Percentiles rank a stretch among this genome's conserved stretches.
phyloP scores from a whole-genome alignment of 768 basidiomycete genomes.

The Termitomyces sp. region DNA sequence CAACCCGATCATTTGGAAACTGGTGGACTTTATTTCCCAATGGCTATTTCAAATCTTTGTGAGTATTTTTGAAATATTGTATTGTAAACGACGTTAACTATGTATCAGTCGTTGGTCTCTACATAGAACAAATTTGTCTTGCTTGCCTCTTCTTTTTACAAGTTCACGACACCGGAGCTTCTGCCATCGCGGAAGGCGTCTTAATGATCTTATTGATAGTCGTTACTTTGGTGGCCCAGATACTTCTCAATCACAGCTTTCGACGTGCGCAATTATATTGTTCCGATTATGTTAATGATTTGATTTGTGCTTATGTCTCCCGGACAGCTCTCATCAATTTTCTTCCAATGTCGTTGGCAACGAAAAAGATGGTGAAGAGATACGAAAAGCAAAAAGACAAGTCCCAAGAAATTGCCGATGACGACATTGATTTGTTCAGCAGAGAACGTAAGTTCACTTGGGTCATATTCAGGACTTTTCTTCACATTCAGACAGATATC shows the following conservation, averaged over 20 bases:
- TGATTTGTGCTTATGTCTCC: not conserved
- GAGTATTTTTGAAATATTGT: conserved; percentile 17
- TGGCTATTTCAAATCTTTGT: conserved; percentile 49
- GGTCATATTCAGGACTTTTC: too few relatives aligned
- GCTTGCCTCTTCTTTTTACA: conserved; percentile 67
- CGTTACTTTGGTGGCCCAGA: not conserved
- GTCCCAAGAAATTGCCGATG: not conserved
- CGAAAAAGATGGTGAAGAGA: conserved; percentile 43
- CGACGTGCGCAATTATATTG: not conserved
- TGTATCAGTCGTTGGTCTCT: conserved; percentile 55
- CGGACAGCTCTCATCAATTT: conserved; percentile 43
- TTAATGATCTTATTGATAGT: not conserved
- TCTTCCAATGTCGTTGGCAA: conserved; percentile 62
- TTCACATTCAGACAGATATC: not conserved
- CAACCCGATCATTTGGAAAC: conserved; percentile 47
- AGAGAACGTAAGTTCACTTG: not conserved
- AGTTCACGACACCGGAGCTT: conserved; percentile 14
- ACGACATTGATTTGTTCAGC: not conserved
- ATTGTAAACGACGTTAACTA: not conserved
- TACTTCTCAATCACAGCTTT: not conserved
- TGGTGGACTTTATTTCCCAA: conserved; percentile 38
- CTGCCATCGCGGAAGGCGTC: not conserved
- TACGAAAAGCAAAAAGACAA: conserved; percentile 30
- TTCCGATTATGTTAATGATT: not conserved
- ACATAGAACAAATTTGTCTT: conserved; percentile 65